phyloP scores from a whole-genome alignment of 148 eudicot genomes.

The Rhododendron kiyosumense region DNA sequence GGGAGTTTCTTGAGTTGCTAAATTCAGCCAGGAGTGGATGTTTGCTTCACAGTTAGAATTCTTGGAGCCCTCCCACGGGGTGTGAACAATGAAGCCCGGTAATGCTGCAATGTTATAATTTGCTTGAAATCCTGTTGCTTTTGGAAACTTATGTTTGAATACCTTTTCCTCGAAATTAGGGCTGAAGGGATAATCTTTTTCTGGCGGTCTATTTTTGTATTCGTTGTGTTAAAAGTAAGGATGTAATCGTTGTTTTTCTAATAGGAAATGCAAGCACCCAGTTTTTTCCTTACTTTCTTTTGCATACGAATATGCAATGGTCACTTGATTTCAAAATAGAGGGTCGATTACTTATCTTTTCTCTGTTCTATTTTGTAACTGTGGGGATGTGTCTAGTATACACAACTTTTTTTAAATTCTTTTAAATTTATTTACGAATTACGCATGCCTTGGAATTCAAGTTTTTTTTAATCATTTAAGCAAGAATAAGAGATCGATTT shows the following conservation, averaged over 20 bases:
- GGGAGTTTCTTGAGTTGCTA: constrained; percentile 2
- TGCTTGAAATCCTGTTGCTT: not conserved
- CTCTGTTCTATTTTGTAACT: not conserved
- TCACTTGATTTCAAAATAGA: not conserved
- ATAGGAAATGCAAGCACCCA: not conserved
- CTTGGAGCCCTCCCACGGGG: constrained; percentile 24
- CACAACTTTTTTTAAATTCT: not conserved
- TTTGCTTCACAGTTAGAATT: constrained; percentile 34
- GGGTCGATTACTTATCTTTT: not conserved
- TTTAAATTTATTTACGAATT: too few relatives aligned
- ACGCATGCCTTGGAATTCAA: not conserved
- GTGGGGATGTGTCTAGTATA: not conserved
- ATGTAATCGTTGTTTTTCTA: not conserved
- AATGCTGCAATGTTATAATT: constrained; percentile 6
- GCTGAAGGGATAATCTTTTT: not conserved
- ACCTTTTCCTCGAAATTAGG: not conserved
- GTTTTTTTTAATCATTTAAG: not conserved
- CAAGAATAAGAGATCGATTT: not conserved
- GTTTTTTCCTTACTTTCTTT: not conserved
- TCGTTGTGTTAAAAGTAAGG: not conserved
- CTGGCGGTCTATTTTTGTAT: not conserved
- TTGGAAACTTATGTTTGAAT: not conserved
- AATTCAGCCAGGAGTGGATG: constrained; percentile 23
- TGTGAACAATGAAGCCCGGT: constrained; percentile 25
- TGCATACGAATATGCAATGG: not conserved